These are phyloP conservation scores for Saksenaea vasiformis DNA, from an alignment of 371 early-diverging fungal genomes.

Conservation along the genomic window DNA sequence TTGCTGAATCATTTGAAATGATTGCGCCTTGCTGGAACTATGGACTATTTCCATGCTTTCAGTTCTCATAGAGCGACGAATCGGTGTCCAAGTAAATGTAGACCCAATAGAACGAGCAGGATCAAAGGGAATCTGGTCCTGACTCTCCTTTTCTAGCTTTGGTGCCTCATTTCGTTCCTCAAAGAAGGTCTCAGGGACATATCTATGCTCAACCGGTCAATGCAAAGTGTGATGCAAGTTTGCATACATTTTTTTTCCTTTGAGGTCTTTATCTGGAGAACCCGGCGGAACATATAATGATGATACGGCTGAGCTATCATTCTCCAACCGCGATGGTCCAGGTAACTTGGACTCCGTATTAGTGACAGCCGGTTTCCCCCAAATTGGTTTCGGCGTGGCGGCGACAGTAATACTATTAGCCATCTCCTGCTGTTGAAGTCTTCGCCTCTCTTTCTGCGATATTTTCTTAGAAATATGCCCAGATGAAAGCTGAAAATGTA, in stretches of 20 bases:
- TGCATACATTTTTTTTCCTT: conserved; percentile 46
- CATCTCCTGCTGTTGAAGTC: conserved; percentile 32
- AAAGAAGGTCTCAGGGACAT: conserved; percentile 8
- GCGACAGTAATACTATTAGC: conserved; percentile 15
- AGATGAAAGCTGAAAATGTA: not conserved
- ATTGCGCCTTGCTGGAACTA: conserved; percentile 2
- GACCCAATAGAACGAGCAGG: conserved; percentile 26
- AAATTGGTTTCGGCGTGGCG: conserved; percentile 31
- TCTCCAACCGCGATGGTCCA: not conserved
- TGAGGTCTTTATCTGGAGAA: conserved; percentile 10
- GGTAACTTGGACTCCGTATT: not conserved
- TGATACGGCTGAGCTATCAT: not conserved
- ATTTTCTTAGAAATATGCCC: conserved; percentile 33
- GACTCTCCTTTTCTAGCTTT: not conserved
- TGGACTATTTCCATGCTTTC: not conserved
- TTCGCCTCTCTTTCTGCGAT: conserved; percentile 50
- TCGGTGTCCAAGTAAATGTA: conserved; percentile 28
- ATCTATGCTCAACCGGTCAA: conserved; percentile 11
- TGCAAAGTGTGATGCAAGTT: not conserved
- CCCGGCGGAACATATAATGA: not conserved
- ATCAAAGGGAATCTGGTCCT: conserved; percentile 17
- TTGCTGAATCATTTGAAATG: conserved; percentile 45
- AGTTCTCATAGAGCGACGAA: conserved; percentile 16
- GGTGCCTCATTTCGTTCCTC: not conserved
- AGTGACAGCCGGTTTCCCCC: conserved; percentile 31